phyloP scores from a whole-genome alignment of 2,329 filamentous ascomycete genomes.

The Eutypella sp. region DNA sequence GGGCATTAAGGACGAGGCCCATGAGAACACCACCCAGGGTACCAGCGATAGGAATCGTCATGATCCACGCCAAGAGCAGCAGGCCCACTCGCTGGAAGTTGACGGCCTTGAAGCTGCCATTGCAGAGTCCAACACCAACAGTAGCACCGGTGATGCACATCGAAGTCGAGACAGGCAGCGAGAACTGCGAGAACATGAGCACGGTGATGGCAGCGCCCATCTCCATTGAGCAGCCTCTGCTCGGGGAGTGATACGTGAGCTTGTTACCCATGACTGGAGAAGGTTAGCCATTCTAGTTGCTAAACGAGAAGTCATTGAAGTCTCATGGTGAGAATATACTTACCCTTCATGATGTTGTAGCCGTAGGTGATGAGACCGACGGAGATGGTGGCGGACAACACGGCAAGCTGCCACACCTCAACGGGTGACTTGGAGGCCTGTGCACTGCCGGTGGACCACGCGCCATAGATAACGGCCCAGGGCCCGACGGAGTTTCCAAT shows the following conservation, averaged over 20 bases:
- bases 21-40: constrained; percentile 49
- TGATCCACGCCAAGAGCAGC: constrained; percentile 62
- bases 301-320: constrained; percentile 18
- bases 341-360: constrained; percentile 80
- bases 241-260: constrained; percentile 29
- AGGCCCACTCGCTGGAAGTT: constrained; percentile 72
- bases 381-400: constrained; percentile 59
- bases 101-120: constrained; percentile 65
- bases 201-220: constrained; percentile 75
- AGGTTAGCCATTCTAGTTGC: too few species aligned
- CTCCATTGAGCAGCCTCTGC: constrained; percentile 62
- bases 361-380: constrained; percentile 69
- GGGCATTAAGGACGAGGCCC: constrained; percentile 50
- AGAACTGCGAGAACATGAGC: constrained; percentile 70
- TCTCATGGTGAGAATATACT: constrained; percentile 18
- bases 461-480: constrained; percentile 66
- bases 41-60: constrained; percentile 59
- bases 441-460: constrained; percentile 60
- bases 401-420: constrained; percentile 71
- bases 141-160: constrained; percentile 80
- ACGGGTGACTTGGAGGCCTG: constrained; percentile 59
- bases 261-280: constrained; percentile 60
- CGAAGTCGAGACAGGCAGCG: constrained; percentile 69
- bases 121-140: constrained; percentile 73
- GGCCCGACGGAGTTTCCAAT: constrained; percentile 66